Base-by-base conservation (phyloP, 2,329 filamentous ascomycete genomes). In the Ophiocordyceps australis region DNA sequence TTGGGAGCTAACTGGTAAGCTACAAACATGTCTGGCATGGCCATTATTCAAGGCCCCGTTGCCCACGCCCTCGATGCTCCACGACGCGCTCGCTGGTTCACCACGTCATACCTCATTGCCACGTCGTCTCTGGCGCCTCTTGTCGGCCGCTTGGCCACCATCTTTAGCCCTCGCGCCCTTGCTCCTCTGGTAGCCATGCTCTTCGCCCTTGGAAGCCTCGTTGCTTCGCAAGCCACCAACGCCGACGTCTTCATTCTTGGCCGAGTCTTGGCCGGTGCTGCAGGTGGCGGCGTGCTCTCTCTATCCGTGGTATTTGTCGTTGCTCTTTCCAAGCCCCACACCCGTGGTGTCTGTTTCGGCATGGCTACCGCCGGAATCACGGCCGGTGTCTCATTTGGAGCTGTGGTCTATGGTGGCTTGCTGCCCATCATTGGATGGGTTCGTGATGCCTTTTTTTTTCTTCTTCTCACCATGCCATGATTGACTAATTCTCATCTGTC, bases 1-100 rank as follows among this genome's bases (percentile, higher is more conserved):
- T 15, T 11, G 10, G 10, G 4, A 11, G 7, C 4, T 9, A 14
- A 18, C 14, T 20, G 17, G 13, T 14, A 31, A 62, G 62, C 63
- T 5, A 54, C 65, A 33, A 89, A 89, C 41, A 80, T 85, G 50
- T 80, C 74, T 9, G 72, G 81, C 37, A 73, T 91, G 42, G 79
- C 78, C 5, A 85, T 82, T 29, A 78, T 76, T 2, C 81, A 89
- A 49, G 79, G 74, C 7, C 59, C 60, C 25, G 80, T 91, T 35
- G 79, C 80, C 3, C 64, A 62, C 7, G 79, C 86, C 35, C 57
- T 91, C 3, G 60, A 79, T 47, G 68, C 77, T 2, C 83, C 81
- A 39, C 69, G 73, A 29, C 56, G 70, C 28, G 72, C 71, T 19
- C 77, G 70, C 46, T 91, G 80, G 80, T 82, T 89, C 43, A 82